Evolutionary conservation across 495 filamentous ascomycete species (phyloP), one percentile per base, ranked within the genome.

Genomic region (Aspergillus hancockii): DNA sequence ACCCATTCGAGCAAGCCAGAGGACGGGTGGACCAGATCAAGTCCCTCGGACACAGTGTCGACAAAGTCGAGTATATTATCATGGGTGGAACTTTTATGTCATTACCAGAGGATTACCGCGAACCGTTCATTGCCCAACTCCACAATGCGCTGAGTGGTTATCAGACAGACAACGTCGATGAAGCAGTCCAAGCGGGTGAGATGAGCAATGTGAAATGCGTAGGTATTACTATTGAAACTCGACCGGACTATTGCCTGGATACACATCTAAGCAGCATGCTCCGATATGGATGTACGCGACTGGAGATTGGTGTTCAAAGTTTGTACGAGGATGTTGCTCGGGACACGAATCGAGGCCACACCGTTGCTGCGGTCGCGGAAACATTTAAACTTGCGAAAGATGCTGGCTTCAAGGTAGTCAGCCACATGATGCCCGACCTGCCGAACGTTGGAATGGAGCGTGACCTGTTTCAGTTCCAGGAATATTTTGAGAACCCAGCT

Each of bases 41-140:
- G 69, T 85, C 89, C 5, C 79, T 98, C 18, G 94, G 94, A 1
- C 94, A 98, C 75, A 95, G 90, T 57, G 94, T 98, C 32, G 94
- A 98, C 73, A 98, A 98, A 69, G 94, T 98, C 3, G 94, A 98
- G 77, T 98, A 97, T 70, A 98, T 98, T 68, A 96, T 98, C 63
- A 98, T 98, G 94, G 94, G 94, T 57, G 94, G 94, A 58, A 98
- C 94, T 1, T 98, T 98, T 72, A 98, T 98, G 94, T 97, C 93
- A 0, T 75, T 98, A 16, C 84, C 94, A 4, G 86, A 92, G 65
- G 83, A 86, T 12, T 98, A 98, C 70, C 81, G 94, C 30, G 90
- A 98, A 46, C 83, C 89, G 36, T 98, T 98, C 66, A 95, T 98
- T 52, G 88, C 92, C 9, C 92, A 96, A 64, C 82, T 98, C 53